A percentile compares a stretch with the other conserved stretches of the same genome.
Conservation (phyloP, 2,329 filamentous ascomycete species). For the Colletotrichum tabaci region DNA sequence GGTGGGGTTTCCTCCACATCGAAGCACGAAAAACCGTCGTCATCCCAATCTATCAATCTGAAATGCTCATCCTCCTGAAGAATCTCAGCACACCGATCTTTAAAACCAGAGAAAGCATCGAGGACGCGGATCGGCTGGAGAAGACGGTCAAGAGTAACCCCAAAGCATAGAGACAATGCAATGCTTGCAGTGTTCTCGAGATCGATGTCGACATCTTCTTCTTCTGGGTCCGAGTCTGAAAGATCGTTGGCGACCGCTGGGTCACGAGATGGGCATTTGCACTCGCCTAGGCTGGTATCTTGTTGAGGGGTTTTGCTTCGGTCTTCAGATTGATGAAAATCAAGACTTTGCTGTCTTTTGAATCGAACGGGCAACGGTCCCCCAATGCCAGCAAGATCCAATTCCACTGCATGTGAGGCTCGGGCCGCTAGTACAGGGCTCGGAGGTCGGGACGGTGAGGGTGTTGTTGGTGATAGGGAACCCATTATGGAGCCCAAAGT, state of each 20-base stretch:
- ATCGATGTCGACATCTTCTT: background rate
- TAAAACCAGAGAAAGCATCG: conserved; percentile 10
- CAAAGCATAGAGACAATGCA: conserved; percentile 11
- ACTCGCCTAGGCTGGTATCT: background rate
- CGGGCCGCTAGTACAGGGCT: background rate
- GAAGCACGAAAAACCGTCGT: conserved; percentile 19
- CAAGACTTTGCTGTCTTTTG: background rate
- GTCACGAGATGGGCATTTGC: background rate
- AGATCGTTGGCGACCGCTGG: background rate
- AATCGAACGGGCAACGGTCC: background rate
- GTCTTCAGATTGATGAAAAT: background rate
- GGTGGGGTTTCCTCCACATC: background rate
- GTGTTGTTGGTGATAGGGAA: conserved; percentile 12
- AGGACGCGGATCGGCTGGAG: conserved; percentile 1
- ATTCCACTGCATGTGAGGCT: background rate
- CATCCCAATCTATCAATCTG: conserved; percentile 5
- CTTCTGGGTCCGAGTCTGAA: background rate
- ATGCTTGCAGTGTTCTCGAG: conserved; percentile 14
- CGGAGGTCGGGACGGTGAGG: background rate
- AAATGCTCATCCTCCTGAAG: background rate
- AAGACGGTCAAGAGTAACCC: conserved; percentile 1
- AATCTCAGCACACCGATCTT: conserved; percentile 7
- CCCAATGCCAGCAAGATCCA: conserved; percentile 6
- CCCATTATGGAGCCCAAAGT: background rate
- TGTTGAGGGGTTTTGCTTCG: background rate